Percentiles rank a stretch among this genome's conserved stretches.
Conservation (phyloP, 192 early-diverging fungal genomes). For the Rhizophagus prolifer region DNA sequence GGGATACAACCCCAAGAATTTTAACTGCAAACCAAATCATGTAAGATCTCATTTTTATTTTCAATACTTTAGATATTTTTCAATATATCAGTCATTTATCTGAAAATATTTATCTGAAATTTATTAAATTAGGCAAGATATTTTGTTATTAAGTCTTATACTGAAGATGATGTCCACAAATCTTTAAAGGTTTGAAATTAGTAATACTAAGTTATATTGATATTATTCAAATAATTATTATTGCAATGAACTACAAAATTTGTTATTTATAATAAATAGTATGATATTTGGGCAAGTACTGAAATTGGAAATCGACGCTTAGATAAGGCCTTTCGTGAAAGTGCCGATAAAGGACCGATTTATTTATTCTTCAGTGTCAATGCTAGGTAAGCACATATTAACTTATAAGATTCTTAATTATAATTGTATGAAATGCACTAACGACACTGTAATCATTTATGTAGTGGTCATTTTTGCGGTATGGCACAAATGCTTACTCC, state of each 20-base stretch:
- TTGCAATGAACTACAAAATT: not conserved
- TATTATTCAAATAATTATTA: not conserved
- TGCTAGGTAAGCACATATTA: constrained; percentile 29
- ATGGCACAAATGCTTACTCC: constrained; percentile 52
- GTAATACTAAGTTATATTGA: not conserved
- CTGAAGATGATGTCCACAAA: constrained; percentile 50
- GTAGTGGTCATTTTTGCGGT: constrained; percentile 56
- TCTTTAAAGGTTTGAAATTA: constrained; percentile 26
- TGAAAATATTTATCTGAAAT: too few species aligned
- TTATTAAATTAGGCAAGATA: constrained; percentile 43
- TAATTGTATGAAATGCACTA: not conserved
- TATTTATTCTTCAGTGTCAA: constrained; percentile 59
- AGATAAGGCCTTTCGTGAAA: constrained; percentile 44
- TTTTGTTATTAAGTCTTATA: constrained; percentile 61
- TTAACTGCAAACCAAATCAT: constrained; percentile 25
- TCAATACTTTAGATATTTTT: not conserved
- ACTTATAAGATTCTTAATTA: not conserved
- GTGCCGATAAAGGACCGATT: constrained; percentile 35
- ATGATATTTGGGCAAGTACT: constrained; percentile 57
- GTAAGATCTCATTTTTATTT: constrained; percentile 11
- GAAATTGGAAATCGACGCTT: constrained; percentile 59
- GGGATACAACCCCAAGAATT: constrained; percentile 27
- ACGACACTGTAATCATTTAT: not conserved
- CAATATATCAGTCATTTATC: not conserved
- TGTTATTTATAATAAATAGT: constrained; percentile 24